Percentiles rank a stretch among this genome's conserved stretches.
phyloP scores from a whole-genome alignment of 768 basidiomycete species.

The Tricholoma flavovirens region DNA sequence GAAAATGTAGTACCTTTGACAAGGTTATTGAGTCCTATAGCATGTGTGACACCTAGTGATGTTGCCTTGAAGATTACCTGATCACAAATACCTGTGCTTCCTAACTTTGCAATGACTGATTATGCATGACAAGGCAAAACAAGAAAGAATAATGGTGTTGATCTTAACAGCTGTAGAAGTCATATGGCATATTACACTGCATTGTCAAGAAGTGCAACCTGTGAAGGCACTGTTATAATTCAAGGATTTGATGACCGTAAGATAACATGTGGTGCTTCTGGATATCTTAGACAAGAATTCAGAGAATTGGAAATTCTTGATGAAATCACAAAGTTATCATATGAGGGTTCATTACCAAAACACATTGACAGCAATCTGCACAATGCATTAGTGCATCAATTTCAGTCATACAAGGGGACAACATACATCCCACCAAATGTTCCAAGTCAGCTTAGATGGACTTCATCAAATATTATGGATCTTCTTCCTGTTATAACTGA shows the following conservation, averaged over 20 bases:
- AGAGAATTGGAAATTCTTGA: conserved; percentile 17
- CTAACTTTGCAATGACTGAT: not conserved
- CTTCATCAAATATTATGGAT: too few relatives aligned
- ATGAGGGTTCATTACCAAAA: not conserved
- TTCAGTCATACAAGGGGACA: not conserved
- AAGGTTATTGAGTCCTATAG: not conserved
- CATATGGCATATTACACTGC: conserved; percentile 16
- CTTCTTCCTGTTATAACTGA: not conserved
- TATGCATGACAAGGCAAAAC: not conserved
- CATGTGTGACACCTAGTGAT: conserved; percentile 25
- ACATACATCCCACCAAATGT: not conserved
- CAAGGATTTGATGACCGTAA: conserved; percentile 18
- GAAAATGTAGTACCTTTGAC: conserved; percentile 4
- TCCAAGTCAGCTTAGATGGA: too few relatives aligned
- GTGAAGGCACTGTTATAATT: conserved; percentile 17
- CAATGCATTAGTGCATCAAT: not conserved
- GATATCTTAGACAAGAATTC: conserved; percentile 16
- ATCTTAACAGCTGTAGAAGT: conserved; percentile 10
- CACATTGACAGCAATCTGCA: not conserved
- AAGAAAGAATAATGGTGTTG: not conserved
- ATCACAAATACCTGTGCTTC: conserved; percentile 11
- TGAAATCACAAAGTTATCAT: conserved; percentile 15
- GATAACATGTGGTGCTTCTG: conserved; percentile 15
- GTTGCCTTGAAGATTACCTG: conserved; percentile 3
- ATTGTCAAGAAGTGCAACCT: conserved; percentile 15